Evolutionary conservation across 306 rosid genomes (phyloP), one percentile per base, ranked within the genome.

Genomic region (Cicer chorassanicum): DNA sequence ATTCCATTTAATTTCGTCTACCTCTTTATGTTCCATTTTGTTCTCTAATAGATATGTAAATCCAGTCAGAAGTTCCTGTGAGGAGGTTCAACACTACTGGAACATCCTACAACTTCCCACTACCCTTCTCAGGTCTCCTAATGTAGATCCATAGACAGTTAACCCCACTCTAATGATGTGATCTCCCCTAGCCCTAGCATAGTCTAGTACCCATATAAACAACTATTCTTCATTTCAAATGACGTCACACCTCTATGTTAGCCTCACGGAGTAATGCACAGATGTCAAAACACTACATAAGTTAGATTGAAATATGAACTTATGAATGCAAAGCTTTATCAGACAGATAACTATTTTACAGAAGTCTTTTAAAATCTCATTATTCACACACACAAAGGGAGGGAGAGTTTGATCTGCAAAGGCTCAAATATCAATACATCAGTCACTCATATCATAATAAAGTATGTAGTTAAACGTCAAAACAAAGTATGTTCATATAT

Each of bases 231-330:
- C 44, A 21, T 75, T 75, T 51, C 41, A 74, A 60, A 78, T 48
- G 55, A 49, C 55, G 55, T 70, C 45, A 6, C 57, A 49, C 29
- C 13, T 49, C 48, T 65, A 70, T 44, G 45, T 80, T 79, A 65
- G 70, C 70, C 38, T 44, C 10, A 4, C 16, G 65, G 21, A 68
- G 64, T 24, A 76, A 55, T 36, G 76, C 15, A 45, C 70, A 68
- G 44, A 68, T 68, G 53, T 43, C 59, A 51, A 62, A 36, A 78
- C 50, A 62, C 63, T 38, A 44, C 6, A 64, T 5, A 74, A 44
- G 38, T 45, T 65, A 64, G 69, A 79, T 65, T 63, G 29, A 68
- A 62, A 78, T 73, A 40, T 40, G 44, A 60, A 21, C 53, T 48
- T 14, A 51, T 6, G 6, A 41, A 60, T 41, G 19, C 48, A 51